Evolutionary conservation across 495 filamentous ascomycete genomes (phyloP).

Genomic region (Neurospora africana): DNA sequence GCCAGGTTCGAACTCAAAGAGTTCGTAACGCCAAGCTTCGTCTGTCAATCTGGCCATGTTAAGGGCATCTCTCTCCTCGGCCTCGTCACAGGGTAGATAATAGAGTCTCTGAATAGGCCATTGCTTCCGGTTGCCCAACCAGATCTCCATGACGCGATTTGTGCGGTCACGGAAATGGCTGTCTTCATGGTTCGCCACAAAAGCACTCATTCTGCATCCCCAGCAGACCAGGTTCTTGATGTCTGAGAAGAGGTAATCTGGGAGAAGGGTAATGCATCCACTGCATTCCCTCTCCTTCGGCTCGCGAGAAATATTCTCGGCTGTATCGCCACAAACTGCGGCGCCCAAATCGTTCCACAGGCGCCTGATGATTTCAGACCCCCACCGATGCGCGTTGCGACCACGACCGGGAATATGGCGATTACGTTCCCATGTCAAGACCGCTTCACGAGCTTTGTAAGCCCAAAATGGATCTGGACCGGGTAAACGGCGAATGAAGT

Average conservation of each 20-base stretch:
- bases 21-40: not conserved
- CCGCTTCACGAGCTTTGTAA: constrained; percentile 15
- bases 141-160: not conserved
- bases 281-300: not conserved
- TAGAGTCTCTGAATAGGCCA: not conserved
- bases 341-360: constrained; percentile 13
- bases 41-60: not conserved
- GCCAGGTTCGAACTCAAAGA: not conserved
- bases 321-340: constrained; percentile 13
- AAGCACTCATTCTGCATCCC: constrained; percentile 11
- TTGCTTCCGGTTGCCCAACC: not conserved
- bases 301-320: not conserved
- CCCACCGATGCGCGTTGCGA: not conserved
- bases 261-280: not conserved
- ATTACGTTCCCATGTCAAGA: constrained; percentile 3
- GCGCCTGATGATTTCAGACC: not conserved
- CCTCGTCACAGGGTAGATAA: not conserved
- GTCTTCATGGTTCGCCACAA: constrained; percentile 9
- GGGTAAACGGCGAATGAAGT: constrained; percentile 16
- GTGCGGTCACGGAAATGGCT: constrained; percentile 15
- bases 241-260: constrained; percentile 1
- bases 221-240: constrained; percentile 6
- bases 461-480: constrained; percentile 20
- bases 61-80: not conserved
- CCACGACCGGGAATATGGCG: not conserved